Evolutionary conservation across 2,329 filamentous ascomycete species (phyloP), one percentile per base, ranked within the genome.

Genomic region (Cladosporium sphaerospermum): DNA sequence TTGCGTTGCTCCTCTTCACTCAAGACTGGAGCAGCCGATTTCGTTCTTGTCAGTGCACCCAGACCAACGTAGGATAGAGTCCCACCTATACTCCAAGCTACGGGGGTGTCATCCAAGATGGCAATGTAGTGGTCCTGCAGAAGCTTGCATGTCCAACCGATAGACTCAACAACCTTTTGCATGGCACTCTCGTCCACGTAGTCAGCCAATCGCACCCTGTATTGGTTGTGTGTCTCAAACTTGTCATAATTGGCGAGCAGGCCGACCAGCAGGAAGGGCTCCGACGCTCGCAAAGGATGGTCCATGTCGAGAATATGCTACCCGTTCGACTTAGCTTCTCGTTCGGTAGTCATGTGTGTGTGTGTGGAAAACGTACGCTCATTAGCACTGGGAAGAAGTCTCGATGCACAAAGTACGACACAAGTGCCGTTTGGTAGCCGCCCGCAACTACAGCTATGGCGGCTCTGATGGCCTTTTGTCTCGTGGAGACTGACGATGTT

Each of bases 231-330:
- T 54, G 95, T 92, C 70, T 99, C 93, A 65, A 99, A 99, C 70
- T 97, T 99, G 79, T 99, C 97, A 78, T 97, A 97, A 72, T 97
- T 99, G 59, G 89, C 88, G 50, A 99, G 76, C 3, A 97, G 78
- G 10, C 92, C 92, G 16, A 96, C 78, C 9, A 97, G 79, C 11
- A 86, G 82, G 60, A 96, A 90, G 0, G 92, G 86, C 54, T 88
- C 81, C 41, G 51, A 80, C 54, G 81, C 82, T 63, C 79, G 77
- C 14, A 77, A 73, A 33, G 81, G 76, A 19, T 79, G 78, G 56
- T 89, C 84, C 55, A 95, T 51, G 9, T 13, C 33, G 9, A 36
- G 31, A 7, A 51, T 44, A 9, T 51, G 48, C 48, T 51, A 3
- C 3, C 8, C 2, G 16, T 10, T 2, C 82, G 67, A 90, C 88